Percentiles rank a stretch among this genome's conserved stretches.
These are phyloP conservation scores for Botrytis byssoidea DNA, from an alignment of 2,329 filamentous ascomycete genomes.

Conservation along the genomic window DNA sequence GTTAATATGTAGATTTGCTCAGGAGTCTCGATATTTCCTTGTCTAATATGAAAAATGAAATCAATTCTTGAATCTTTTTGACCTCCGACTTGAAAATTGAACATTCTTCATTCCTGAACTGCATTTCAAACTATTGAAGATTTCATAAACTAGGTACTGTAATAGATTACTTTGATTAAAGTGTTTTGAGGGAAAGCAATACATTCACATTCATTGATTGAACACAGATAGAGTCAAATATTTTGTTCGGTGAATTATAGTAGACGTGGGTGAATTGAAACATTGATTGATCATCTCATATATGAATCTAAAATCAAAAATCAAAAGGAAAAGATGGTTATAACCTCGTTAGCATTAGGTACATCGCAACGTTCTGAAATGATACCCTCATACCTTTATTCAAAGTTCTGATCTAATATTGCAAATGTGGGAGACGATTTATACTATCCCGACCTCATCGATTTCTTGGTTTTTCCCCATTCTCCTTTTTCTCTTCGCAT, in stretches of 20 bases:
- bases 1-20: accelerated
- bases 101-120: too few relatives aligned
- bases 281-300: too few relatives aligned
- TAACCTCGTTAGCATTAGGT: too few relatives aligned
- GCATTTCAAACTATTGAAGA: too few relatives aligned
- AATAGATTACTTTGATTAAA: not conserved
- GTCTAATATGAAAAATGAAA: not conserved
- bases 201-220: not conserved
- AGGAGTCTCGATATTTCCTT: not conserved
- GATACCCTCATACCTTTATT: too few relatives aligned
- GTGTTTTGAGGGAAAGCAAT: not conserved
- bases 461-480: not conserved
- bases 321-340: too few relatives aligned
- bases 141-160: too few relatives aligned
- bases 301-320: too few relatives aligned
- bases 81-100: too few relatives aligned
- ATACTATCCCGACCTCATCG: not conserved
- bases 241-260: not conserved
- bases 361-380: accelerated
- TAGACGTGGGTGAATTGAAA: not conserved
- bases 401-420: accelerated
- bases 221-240: not conserved
- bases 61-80: not conserved
- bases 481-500: not conserved
- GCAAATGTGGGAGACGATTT: accelerated